Conservation (phyloP, 2,329 filamentous ascomycete species). For the Eutypa lata region DNA sequence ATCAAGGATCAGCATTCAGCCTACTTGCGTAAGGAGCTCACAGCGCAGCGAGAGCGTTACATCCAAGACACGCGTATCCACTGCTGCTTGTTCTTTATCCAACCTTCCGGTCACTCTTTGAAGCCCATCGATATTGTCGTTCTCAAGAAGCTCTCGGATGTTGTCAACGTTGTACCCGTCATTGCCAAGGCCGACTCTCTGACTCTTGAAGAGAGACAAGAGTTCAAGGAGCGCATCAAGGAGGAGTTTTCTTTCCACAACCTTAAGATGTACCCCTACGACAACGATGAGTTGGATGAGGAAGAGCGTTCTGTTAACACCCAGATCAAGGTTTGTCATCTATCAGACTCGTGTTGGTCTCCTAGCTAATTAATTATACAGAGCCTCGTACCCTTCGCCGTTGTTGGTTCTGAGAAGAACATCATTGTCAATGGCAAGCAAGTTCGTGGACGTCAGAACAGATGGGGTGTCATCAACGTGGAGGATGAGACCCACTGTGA, state of each 20-base stretch:
- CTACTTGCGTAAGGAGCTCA: constrained; percentile 98
- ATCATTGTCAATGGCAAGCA: constrained; percentile 97
- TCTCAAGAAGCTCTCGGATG: constrained; percentile 98
- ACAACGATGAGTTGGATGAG: constrained; percentile 97
- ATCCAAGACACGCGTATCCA: constrained; percentile 99
- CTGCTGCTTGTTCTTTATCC: constrained; percentile 99
- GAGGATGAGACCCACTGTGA: constrained; percentile 99
- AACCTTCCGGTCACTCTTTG: constrained; percentile 94
- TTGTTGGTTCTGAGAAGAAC: constrained; percentile 96
- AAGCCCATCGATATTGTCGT: constrained; percentile 99
- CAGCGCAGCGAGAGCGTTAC: constrained; percentile 96
- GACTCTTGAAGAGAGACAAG: constrained; percentile 89
- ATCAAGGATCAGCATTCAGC: constrained; percentile 99
- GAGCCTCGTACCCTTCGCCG: constrained; percentile 94
- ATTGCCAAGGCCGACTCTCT: constrained; percentile 98
- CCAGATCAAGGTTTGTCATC: constrained; percentile 80
- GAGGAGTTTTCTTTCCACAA: constrained; percentile 99
- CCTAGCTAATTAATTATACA: constrained; percentile 40
- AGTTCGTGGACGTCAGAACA: constrained; percentile 95
- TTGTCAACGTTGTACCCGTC: constrained; percentile 97
- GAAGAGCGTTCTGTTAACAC: constrained; percentile 92
- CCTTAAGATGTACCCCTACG: constrained; percentile 99
- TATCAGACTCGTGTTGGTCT: neutral
- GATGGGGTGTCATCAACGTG: constrained; percentile 99
- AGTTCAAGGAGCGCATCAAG: constrained; percentile 99